Evolutionary conservation across 2,329 filamentous ascomycete species (phyloP).

Genomic region (Bipolaris zeicola): DNA sequence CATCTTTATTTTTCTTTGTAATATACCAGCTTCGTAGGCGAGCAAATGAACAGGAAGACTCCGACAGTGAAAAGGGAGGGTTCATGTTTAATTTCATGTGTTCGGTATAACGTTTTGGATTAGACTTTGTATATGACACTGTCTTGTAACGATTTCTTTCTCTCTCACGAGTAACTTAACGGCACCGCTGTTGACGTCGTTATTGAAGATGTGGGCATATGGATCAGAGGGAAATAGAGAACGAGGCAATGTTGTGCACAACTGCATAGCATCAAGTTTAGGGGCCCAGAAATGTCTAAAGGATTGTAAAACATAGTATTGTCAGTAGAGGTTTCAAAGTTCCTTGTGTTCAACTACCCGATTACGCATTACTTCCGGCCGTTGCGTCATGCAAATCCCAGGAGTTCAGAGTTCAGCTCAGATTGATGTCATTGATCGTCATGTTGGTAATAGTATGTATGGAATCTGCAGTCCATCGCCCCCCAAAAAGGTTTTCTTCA

Average conservation of each 20-base stretch:
- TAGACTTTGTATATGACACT: not conserved
- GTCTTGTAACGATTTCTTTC: no score
- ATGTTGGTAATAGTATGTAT: conserved; percentile 4
- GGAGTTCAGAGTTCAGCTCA: not conserved
- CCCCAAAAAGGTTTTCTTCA: conserved; percentile 3
- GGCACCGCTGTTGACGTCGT: no score
- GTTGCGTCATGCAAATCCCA: not conserved
- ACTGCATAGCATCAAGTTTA: no score
- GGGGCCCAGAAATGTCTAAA: no score
- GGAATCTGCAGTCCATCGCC: conserved; percentile 6
- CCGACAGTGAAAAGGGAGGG: not conserved
- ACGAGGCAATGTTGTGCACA: no score
- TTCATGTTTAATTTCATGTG: not conserved
- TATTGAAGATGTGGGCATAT: no score
- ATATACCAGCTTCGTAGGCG: conserved; percentile 9
- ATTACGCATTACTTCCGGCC: not conserved
- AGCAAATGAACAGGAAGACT: not conserved
- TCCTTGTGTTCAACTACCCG: not conserved
- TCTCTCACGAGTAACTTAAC: no score
- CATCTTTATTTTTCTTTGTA: not conserved
- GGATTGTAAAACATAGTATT: no score
- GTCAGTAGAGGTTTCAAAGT: not conserved
- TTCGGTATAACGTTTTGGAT: not conserved
- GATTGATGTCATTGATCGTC: conserved; percentile 11
- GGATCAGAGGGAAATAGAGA: no score